phyloP scores from a whole-genome alignment of 2,329 filamentous ascomycete species.

The Phialophora tarda region DNA sequence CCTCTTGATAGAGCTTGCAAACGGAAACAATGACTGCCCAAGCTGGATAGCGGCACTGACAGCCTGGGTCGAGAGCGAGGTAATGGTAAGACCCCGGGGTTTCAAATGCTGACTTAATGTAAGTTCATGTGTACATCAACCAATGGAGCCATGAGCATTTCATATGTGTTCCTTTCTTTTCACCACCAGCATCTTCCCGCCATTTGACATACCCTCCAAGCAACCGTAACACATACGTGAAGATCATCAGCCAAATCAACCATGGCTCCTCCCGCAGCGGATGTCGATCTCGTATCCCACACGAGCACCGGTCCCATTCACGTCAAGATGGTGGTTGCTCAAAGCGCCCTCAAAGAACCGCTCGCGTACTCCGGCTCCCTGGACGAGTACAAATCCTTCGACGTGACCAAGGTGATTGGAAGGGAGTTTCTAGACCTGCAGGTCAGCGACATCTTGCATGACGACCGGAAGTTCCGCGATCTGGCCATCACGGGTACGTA shows the following conservation, averaged over 20 bases:
- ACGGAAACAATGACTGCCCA: not conserved
- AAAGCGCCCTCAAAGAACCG: slow-evolving; percentile 40
- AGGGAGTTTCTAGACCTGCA: slow-evolving; percentile 50
- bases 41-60: not conserved
- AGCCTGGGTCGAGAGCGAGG: not conserved
- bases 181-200: not conserved
- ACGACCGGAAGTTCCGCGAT: slow-evolving; percentile 68
- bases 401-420: slow-evolving; percentile 59
- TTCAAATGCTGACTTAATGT: not conserved
- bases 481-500: slow-evolving; percentile 68
- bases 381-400: slow-evolving; percentile 53
- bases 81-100: not conserved
- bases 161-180: not conserved
- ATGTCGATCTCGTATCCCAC: slow-evolving; percentile 26
- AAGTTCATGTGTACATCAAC: not conserved
- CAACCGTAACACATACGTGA: not conserved
- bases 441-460: slow-evolving; percentile 66
- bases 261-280: slow-evolving; percentile 33
- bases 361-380: slow-evolving; percentile 50
- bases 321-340: slow-evolving; percentile 13
- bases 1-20: not conserved
- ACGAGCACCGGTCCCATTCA: slow-evolving; percentile 11
- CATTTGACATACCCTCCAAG: not conserved
- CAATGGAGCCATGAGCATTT: not conserved
- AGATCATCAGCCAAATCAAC: not conserved